These are phyloP conservation scores for Aegle marmelos DNA, from an alignment of 345 rosid genomes.

Conservation along the genomic window DNA sequence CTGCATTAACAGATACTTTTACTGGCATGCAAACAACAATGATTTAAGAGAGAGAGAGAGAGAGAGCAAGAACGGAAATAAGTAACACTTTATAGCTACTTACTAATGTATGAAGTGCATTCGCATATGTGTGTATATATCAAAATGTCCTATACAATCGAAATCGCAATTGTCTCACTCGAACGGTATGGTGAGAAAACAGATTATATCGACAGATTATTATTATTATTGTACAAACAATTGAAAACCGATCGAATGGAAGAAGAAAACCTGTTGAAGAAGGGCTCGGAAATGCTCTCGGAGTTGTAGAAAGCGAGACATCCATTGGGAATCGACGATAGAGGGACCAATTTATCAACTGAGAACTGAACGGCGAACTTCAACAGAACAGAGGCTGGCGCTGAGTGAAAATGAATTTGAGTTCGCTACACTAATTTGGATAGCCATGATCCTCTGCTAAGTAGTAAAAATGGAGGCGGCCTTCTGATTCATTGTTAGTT, in stretches of 20 bases:
- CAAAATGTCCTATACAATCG: too few species aligned
- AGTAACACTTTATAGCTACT: too few species aligned
- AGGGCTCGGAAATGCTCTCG: constrained; percentile 19
- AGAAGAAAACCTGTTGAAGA: constrained; percentile 44
- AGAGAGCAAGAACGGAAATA: not conserved
- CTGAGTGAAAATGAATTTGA: not conserved
- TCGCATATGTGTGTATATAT: too few species aligned
- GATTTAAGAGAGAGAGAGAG: not conserved
- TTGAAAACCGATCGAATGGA: not conserved
- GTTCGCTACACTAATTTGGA: not conserved
- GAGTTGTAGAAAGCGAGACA: constrained; percentile 30
- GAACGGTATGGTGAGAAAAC: not conserved
- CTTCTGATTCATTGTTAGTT: not conserved
- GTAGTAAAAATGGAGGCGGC: too few species aligned
- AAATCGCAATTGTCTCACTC: not conserved
- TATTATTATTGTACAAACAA: not conserved
- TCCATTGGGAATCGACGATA: constrained; percentile 35
- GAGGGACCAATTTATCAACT: not conserved
- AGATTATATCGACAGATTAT: not conserved
- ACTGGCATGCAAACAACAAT: not conserved
- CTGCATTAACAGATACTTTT: constrained; percentile 24
- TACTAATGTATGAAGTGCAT: not conserved
- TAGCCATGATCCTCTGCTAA: not conserved
- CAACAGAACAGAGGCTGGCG: not conserved
- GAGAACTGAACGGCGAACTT: too few species aligned